Base-by-base conservation (phyloP, 345 rosid species). In the Abelmoschus esculentus region DNA sequence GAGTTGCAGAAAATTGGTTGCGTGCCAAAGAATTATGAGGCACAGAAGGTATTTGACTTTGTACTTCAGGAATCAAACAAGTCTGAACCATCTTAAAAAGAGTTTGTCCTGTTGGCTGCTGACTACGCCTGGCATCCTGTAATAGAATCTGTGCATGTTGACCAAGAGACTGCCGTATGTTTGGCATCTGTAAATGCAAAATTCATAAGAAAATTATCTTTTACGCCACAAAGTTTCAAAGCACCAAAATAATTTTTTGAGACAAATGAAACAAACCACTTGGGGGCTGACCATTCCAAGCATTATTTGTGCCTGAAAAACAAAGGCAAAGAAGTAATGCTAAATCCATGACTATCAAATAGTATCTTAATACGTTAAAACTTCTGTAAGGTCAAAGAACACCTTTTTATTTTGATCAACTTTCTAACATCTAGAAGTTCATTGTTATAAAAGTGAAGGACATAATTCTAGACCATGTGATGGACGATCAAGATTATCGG, bases 261-360 rank as follows among this genome's bases (percentile, higher is more conserved):
- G 72, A 36, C 17, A 22, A 28, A 22, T 61, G 65, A 77, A 76
- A 87, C 89, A 70, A 80, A 93, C 97, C 80, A 83, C 84, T 91
- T 91, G 89, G 40, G 90, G 86, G 54, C 89, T 71, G 70, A 87
- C 97, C 86, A 89, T 74, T 76, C 89, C 95, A 61, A 91, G 89
- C 92, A 91, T 86, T 83, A 91, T 83, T 66, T 93, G 97, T 4
- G 90, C 97, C 97, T 93, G 81, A 56, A 82, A 42, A 76, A 44
- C 60, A 75, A 40, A 67, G 14, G 66, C 31, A 73, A 65, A 70
- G 8, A 61, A 54, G 66, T 47, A 63, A 80, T 36, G 52, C 49
- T 49, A 59, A 19, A 65, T 46, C 56, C 7, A 14, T 13, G 26
- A 26, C 18, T 46, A 26, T 19, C 26, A 22, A 22, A 14, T 15